Base-by-base conservation (phyloP, 768 basidiomycete species). In the Rhodotorula toruloides region DNA sequence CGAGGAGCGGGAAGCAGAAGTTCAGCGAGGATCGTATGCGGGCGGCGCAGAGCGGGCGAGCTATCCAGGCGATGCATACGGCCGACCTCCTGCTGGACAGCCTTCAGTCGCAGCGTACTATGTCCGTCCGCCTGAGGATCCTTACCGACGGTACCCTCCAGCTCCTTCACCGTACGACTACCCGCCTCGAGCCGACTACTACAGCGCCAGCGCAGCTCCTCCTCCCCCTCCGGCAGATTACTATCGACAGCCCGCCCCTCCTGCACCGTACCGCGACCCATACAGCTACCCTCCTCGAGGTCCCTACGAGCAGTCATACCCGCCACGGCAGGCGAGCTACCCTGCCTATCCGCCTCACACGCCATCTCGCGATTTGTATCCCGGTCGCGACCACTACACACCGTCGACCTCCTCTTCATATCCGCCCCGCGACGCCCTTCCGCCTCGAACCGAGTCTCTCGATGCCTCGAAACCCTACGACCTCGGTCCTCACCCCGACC, bases 401-500 rank as follows among this genome's bases (percentile, higher is more conserved):
- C n/a, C n/a, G 29, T 29, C n/a, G 43, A 19, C 48, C 58, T 1
- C 43, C 54, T 22, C 52, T 36, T 11, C 52, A 34, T 2, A 21
- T 16, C 8, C 44, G 14, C 46, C 29, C 46, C n/a, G 22, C 37
- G 48, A 37, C 46, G 16, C 19, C 21, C 25, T 13, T 10, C 58
- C 64, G 25, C 52, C 52, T n/a, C n/a, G n/a, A n/a, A n/a, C n/a
- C 5, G 39, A 57, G 2, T 44, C 40, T 21, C 57, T 43, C 1
- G 21, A 12, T n/a, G 63, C 50, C 19, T 49, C 63, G 8, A 37
- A 52, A 3, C 50, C 57, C 32, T 29, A 27, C 58, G 47, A 32
- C 11, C 25, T 48, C 32, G 65, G 59, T 13, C 59, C 65, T 2
- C 54, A 55, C 12, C 65, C 59, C 27, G 59, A 61, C 37, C 59